Base-by-base conservation (phyloP, 2,329 filamentous ascomycete genomes). In the Ophioceras dolichostomum region DNA sequence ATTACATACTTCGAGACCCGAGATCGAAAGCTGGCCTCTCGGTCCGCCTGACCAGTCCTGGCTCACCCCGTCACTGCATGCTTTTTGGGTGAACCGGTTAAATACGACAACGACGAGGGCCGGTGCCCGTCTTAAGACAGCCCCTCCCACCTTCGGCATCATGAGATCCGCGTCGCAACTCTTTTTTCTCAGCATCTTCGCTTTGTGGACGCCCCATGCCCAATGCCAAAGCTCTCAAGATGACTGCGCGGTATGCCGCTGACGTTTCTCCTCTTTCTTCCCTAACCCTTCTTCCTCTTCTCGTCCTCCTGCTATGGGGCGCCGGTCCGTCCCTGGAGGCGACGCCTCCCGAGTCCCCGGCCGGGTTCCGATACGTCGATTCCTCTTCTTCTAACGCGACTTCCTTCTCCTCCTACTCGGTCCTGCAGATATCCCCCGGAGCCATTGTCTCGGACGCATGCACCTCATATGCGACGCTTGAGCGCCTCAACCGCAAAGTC, bases 371-470 rank as follows among this genome's bases (percentile, higher is more conserved):
- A 32, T 46, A 48, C n/a, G 33, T 45, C 34, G n/a, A 50, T 41
- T n/a, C n/a, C n/a, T n/a, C n/a, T n/a, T n/a, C n/a, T n/a, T 59
- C 64, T 70, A 60, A 70, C 54, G 43, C 43, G 37, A 43, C 44
- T 41, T 45, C 32, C 39, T 41, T 45, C 32, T n/a, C n/a, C n/a
- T n/a, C n/a, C n/a, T n/a, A n/a, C n/a, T n/a, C n/a, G n/a, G n/a
- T n/a, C n/a, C 49, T 51, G 44, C 67, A 94, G 86, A 83, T 94
- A 49, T 86, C 91, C 30, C 85, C 88, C 14, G 79, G 80, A 47
- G 76, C 86, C 43, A 93, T 91, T 52, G 87, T 98, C 27, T 84
- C 83, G 31, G 91, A 98, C 58, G 87, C 91, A 34, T 96, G 91
- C 63, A 86, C 85, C 43, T 94, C 89, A 39, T 98, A 94, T 61